phyloP scores from a whole-genome alignment of 108 stramenopile genomes.

The Nitzschia palea region DNA sequence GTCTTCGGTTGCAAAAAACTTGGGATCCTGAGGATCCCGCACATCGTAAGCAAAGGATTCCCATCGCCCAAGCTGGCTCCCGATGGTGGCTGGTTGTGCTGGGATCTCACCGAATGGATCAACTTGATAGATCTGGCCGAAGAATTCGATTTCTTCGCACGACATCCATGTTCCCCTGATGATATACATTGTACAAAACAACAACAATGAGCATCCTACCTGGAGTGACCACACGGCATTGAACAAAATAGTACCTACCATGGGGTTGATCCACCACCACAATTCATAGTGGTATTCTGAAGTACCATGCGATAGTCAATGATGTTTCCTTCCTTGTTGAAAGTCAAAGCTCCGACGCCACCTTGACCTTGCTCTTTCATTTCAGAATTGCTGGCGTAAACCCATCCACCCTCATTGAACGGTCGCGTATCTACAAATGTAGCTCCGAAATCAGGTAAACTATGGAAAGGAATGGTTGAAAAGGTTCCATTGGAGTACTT shows the following conservation, averaged over 20 bases:
- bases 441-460: conserved; percentile 47
- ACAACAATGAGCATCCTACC: too few species aligned
- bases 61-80: conserved; percentile 45
- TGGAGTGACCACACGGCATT: too few species aligned
- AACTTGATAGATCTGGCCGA: conserved; percentile 55
- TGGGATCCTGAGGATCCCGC: conserved; percentile 32
- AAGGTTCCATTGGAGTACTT: conserved; percentile 13
- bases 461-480: conserved; percentile 37
- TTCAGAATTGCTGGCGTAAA: conserved; percentile 65
- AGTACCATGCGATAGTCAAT: conserved; percentile 43
- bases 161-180: conserved; percentile 48
- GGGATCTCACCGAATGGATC: conserved; percentile 55
- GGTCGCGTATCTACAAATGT: conserved; percentile 38
- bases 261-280: conserved; percentile 48
- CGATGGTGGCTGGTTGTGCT: conserved; percentile 38
- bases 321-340: conserved; percentile 39
- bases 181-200: too few species aligned
- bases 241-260: conserved; percentile 18
- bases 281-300: conserved; percentile 42
- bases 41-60: conserved; percentile 58
- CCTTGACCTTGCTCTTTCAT: conserved; percentile 26
- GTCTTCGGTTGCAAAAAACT: conserved; percentile 57
- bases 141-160: conserved; percentile 58
- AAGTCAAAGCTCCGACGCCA: conserved; percentile 53
- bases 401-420: conserved; percentile 45